Evolutionary conservation across 345 rosid species (phyloP), one percentile per base, ranked within the genome.

Genomic region (Arabidopsis arenosa): DNA sequence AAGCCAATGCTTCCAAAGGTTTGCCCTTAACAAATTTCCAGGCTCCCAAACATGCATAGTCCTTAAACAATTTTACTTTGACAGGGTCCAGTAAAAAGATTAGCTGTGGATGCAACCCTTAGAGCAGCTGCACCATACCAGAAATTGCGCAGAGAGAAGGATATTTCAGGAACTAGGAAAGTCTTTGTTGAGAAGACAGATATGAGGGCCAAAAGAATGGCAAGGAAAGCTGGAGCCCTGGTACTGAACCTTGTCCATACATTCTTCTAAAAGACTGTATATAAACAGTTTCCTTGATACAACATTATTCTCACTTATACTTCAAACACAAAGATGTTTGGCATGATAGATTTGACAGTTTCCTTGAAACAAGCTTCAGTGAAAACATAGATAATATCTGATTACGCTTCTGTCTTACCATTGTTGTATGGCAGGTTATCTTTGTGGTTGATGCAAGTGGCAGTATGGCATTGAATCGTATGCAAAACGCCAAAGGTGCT

Each of bases 1-100:
- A 94, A 94, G 85, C 95, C 98, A 79, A 94, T 94, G 96, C 91
- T 94, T 68, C 98, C 98, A 33, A 94, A 92, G 97, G 98, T 92
- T 73, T 70, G 75, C 60, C 35, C 62, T 67, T 51, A 62, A 15
- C 32, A 28, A 28, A 28, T 28, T 28, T 4, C 21, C 47, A 68
- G 55, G 73, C 15, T 62, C 58, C 48, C 58, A 54, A 36, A 53
- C 59, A 63, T 17, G 75, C 70, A 62, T 44, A 43, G 51, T 44
- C 51, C 48, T 33, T 62, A 26, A 44, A 44, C 36, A 52, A 12
- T 11, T 61, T 18, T 40, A 75, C 58, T 48, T 65, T 68, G 17
- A 53, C 86, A 94, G 98, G 98, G 98, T 77, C 96, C 98, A 18
- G 84, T 94, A 39, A 92, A 88, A 86, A 84, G 97, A 81, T 80